Base-by-base conservation (phyloP, 352 stramenopile species). In the Globisporangium apiculatum region DNA sequence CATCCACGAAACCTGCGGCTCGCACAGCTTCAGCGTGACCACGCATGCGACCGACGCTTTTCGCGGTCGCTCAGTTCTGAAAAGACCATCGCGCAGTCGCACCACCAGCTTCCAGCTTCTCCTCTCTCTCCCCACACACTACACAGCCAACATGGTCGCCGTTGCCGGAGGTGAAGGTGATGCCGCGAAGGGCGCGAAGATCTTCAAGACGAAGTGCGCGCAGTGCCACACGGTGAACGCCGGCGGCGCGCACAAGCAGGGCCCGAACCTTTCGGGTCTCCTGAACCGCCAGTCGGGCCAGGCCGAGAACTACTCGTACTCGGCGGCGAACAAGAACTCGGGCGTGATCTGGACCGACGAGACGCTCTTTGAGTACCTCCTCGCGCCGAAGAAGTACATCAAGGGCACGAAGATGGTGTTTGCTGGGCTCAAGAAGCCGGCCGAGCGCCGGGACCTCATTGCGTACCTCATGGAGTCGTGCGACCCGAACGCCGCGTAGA, bases 351-450 rank as follows among this genome's bases (percentile, higher is more conserved):
- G 97, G 97, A 96, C 77, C 15, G 95, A 99, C 52, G 91, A 97
- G 66, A 99, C 96, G 48, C 76, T 99, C 17, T 99, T 99, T 69
- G 95, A 99, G 64, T 99, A 99, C 85, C 84, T 99, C 47, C 83
- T 98, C 40, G 97, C 97, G 54, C 97, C 97, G 14, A 99, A 99
- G 93, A 99, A 99, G 87, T 99, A 99, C 94, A 99, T 99, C 71
- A 98, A 98, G 94, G 97, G 97, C 69, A 99, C 97, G 58, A 99
- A 99, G 87, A 99, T 99, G 97, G 95, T 99, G 48, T 99, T 99
- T 65, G 97, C 97, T 24, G 97, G 97, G 69, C 83, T 99, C 58
- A 99, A 99, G 91, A 99, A 99, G 87, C 82, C 91, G 35, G 67
- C 85, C 51, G 97, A 99, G 69, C 90, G 97, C 58, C 91, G 97